Evolutionary conservation across 2,329 filamentous ascomycete species (phyloP).

Genomic region (Claviceps citrina): DNA sequence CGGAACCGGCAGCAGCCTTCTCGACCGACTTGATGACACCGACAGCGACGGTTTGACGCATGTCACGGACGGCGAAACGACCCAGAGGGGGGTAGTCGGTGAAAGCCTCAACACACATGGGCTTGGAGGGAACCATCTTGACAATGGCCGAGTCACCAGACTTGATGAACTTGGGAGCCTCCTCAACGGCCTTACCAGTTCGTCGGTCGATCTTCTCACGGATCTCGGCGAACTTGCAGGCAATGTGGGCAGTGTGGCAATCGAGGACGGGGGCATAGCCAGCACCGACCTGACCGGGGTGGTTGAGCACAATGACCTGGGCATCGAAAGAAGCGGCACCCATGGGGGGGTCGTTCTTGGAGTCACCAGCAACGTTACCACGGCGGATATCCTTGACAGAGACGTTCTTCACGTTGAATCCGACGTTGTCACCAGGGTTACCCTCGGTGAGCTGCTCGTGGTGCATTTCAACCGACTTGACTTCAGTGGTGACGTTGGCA

Average conservation of each 20-base stretch:
- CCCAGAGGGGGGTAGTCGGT: slow-evolving; percentile 98
- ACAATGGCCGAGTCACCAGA: slow-evolving; percentile 99
- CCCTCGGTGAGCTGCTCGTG: slow-evolving; percentile 96
- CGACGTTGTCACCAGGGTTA: slow-evolving; percentile 98
- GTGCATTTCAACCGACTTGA: slow-evolving; percentile 99
- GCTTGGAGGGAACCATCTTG: slow-evolving; percentile 99
- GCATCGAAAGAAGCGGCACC: slow-evolving; percentile 92
- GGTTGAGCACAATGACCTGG: slow-evolving; percentile 99
- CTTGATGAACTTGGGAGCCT: slow-evolving; percentile 98
- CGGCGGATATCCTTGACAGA: slow-evolving; percentile 99
- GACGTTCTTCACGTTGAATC: slow-evolving; percentile 99
- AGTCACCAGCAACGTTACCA: slow-evolving; percentile 99
- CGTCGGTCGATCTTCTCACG: slow-evolving; percentile 99
- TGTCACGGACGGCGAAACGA: slow-evolving; percentile 99
- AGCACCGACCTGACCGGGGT: slow-evolving; percentile 97
- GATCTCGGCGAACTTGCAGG: slow-evolving; percentile 99
- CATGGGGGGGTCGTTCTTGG: slow-evolving; percentile 95
- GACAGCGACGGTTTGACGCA: slow-evolving; percentile 80
- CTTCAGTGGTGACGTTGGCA: slow-evolving; percentile 98
- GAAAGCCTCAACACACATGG: slow-evolving; percentile 99
- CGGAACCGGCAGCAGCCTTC: slow-evolving; percentile 40
- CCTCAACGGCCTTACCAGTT: slow-evolving; percentile 95
- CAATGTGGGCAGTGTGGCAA: slow-evolving; percentile 99
- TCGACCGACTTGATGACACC: slow-evolving; percentile 86
- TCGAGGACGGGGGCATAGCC: slow-evolving; percentile 98